Conservation (phyloP, 106 monocot species). For the Dioscorea dumetorum region DNA sequence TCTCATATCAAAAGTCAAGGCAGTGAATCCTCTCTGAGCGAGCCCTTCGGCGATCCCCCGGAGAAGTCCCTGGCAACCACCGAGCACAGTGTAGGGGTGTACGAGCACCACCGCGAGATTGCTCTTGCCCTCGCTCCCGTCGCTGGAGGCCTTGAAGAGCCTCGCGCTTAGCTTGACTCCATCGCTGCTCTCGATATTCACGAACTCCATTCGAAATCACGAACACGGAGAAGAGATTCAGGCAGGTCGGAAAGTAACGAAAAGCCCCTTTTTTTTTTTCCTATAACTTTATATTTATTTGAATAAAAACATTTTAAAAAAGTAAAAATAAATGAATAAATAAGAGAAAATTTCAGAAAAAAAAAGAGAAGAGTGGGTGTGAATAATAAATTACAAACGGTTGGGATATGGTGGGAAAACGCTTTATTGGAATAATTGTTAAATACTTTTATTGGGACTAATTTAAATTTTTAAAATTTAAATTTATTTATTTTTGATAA, state of each 20-base stretch:
- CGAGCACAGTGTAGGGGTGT: slow-evolving; percentile 85
- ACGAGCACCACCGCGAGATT: slow-evolving; percentile 65
- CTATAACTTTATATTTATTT: no score
- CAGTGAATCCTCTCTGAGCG: slow-evolving; percentile 43
- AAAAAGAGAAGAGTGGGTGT: no score
- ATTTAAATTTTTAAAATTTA: no score
- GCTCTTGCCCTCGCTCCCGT: slow-evolving; percentile 2
- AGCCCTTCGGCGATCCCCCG: slow-evolving; percentile 69
- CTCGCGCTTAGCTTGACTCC: slow-evolving; percentile 55
- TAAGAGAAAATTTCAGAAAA: no score
- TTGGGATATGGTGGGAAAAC: no score
- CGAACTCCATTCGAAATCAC: slow-evolving; percentile 28
- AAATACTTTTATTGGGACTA: no score
- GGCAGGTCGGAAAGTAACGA: not conserved
- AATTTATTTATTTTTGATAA: no score
- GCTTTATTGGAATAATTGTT: no score
- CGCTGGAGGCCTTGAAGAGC: slow-evolving; percentile 49
- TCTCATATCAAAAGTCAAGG: slow-evolving; percentile 91
- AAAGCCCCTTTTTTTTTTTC: no score
- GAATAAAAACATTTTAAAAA: no score
- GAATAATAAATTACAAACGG: no score
- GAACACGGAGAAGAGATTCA: not conserved
- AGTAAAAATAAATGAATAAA: no score
- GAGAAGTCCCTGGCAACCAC: slow-evolving; percentile 85
- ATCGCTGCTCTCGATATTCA: slow-evolving; percentile 54